phyloP scores from a whole-genome alignment of 768 basidiomycete species.

The Lactifluus subvellereus region DNA sequence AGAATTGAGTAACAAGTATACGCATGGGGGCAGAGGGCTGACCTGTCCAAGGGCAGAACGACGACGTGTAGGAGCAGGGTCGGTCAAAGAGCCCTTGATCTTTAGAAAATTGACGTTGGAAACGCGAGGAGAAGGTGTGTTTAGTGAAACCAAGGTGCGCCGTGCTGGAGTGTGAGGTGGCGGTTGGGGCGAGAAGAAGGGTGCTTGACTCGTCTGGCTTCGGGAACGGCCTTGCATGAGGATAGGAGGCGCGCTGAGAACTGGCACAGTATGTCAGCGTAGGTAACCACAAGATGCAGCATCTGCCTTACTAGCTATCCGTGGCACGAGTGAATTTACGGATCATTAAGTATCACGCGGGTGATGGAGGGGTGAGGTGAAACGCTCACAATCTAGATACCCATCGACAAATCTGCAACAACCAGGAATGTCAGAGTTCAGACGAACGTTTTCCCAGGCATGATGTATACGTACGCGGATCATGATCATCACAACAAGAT shows the following conservation, averaged over 20 bases:
- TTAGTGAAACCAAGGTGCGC: conserved; percentile 37
- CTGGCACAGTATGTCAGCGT: conserved; percentile 10
- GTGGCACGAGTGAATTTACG: conserved; percentile 22
- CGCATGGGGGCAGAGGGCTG: conserved; percentile 20
- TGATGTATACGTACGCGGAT: conserved; percentile 9
- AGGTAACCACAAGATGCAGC: not conserved
- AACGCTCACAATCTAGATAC: conserved; percentile 20
- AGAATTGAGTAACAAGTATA: conserved; percentile 26
- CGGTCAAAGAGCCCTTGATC: conserved; percentile 66
- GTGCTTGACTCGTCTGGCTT: conserved; percentile 27
- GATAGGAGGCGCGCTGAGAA: conserved; percentile 24
- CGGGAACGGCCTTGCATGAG: conserved; percentile 26
- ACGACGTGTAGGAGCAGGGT: conserved; percentile 53
- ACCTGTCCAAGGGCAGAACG: conserved; percentile 39
- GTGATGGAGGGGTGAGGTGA: conserved; percentile 25
- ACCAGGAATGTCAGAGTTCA: conserved; percentile 1
- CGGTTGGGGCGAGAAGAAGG: conserved; percentile 28
- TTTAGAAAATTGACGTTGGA: conserved; percentile 49
- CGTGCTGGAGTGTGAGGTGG: conserved; percentile 32
- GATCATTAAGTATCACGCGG: conserved; percentile 35
- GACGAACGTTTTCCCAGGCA: not conserved
- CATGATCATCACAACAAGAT: not conserved
- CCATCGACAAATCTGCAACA: conserved; percentile 6
- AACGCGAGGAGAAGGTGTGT: conserved; percentile 66
- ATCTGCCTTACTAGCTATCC: conserved; percentile 17